Evolutionary conservation across 306 rosid species (phyloP).

Genomic region (Ziziphus jujuba): DNA sequence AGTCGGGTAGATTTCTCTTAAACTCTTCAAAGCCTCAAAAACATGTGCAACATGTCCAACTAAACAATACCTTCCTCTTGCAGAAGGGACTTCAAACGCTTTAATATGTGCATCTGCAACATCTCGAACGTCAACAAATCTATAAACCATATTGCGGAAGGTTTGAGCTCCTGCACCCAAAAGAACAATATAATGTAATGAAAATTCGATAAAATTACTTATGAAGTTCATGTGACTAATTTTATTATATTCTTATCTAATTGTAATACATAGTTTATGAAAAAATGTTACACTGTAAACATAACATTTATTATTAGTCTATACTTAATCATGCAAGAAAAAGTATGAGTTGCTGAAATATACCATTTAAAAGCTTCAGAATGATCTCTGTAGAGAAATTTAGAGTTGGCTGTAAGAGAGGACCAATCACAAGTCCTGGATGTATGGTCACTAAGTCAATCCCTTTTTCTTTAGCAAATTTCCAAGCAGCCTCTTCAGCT

Average conservation of each 20-base stretch:
- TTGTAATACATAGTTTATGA: no score
- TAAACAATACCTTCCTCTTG: slow-evolving; percentile 49
- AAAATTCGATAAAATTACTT: no score
- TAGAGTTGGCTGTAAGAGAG: slow-evolving; percentile 31
- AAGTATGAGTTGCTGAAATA: no score
- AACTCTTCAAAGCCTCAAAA: slow-evolving; percentile 37
- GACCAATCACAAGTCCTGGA: slow-evolving; percentile 24
- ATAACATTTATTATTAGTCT: no score
- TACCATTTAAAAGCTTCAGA: not conserved
- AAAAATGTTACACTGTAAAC: no score
- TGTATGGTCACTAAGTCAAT: slow-evolving; percentile 23
- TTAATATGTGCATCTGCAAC: slow-evolving; percentile 55
- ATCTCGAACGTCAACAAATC: slow-evolving; percentile 55
- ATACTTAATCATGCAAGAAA: no score
- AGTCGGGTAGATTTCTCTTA: slow-evolving; percentile 40
- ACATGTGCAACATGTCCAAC: slow-evolving; percentile 32
- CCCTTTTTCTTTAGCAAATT: slow-evolving; percentile 13
- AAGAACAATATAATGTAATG: no score
- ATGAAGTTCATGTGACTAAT: no score
- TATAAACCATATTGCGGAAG: slow-evolving; percentile 28
- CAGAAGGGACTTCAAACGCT: slow-evolving; percentile 57
- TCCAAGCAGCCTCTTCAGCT: slow-evolving; percentile 38
- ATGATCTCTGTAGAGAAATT: not conserved
- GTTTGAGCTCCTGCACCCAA: slow-evolving; percentile 26
- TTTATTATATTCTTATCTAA: no score